A percentile compares a stretch with the other conserved stretches of the same genome.
These are phyloP conservation scores for Porcisia hertigi DNA, from an alignment of 208 protist genomes.

Conservation along the genomic window DNA sequence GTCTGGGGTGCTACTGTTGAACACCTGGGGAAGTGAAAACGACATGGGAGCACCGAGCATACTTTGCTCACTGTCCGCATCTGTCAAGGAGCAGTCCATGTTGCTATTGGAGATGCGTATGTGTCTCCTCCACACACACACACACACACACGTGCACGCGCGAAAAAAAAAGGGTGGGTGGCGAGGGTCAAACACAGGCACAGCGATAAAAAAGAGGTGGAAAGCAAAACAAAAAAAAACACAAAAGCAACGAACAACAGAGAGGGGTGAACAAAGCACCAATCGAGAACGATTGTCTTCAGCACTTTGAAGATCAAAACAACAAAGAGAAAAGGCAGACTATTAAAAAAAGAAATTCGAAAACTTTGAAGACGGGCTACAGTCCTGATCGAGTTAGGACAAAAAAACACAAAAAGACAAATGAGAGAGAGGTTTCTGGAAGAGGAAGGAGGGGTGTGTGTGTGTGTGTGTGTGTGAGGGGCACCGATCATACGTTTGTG, in stretches of 20 bases:
- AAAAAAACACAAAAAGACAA: no score
- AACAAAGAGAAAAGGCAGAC: background rate
- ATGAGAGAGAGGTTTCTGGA: no score
- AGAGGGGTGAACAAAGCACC: background rate
- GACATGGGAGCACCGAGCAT: background rate
- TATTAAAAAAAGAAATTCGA: no score
- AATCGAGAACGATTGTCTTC: no score
- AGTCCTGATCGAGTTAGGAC: no score
- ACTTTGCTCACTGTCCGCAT: conserved; percentile 1
- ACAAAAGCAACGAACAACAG: background rate
- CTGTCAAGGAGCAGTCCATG: conserved; percentile 9
- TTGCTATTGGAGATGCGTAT: background rate
- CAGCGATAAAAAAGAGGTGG: background rate
- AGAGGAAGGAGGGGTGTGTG: no score
- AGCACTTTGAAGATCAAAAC: conserved; percentile 1
- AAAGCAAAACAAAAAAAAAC: no score
- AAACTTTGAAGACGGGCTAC: no score
- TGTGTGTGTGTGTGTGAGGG: no score
- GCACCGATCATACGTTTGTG: no score
- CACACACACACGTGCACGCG: background rate
- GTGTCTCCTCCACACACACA: background rate
- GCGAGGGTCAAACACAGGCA: no score
- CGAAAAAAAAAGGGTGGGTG: background rate
- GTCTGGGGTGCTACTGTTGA: background rate
- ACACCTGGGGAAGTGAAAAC: conserved; percentile 6